phyloP scores from a whole-genome alignment of 2,329 filamentous ascomycete species.

The Aureobasidium sp. region DNA sequence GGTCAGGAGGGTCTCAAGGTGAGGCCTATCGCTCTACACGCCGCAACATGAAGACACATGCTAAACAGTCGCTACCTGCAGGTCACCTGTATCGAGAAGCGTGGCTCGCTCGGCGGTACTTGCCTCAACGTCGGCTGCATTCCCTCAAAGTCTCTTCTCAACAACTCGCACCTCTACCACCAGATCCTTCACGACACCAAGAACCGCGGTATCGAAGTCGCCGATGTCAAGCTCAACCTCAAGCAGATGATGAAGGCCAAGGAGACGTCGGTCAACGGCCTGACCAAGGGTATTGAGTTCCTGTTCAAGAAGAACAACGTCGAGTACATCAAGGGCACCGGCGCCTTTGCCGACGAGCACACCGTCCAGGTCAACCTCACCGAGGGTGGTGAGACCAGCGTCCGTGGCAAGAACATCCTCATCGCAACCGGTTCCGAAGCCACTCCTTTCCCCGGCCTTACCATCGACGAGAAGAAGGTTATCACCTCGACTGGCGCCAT shows the following conservation, averaged over 20 bases:
- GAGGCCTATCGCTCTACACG: constrained; percentile 16
- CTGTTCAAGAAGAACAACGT: constrained; percentile 99
- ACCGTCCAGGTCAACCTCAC: constrained; percentile 83
- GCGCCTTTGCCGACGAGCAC: constrained; percentile 78
- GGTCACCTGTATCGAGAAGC: constrained; percentile 98
- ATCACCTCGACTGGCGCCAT: constrained; percentile 95
- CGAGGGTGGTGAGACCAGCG: constrained; percentile 81
- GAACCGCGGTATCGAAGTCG: constrained; percentile 92
- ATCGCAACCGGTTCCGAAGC: constrained; percentile 94
- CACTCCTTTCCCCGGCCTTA: constrained; percentile 90
- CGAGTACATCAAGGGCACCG: constrained; percentile 93
- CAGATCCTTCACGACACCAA: constrained; percentile 95
- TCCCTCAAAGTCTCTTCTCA: constrained; percentile 97
- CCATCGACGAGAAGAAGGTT: constrained; percentile 95
- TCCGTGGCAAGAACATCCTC: constrained; percentile 93
- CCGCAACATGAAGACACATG: background rate
- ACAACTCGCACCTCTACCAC: constrained; percentile 99
- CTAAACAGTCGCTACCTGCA: constrained; percentile 28
- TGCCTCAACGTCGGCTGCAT: constrained; percentile 99
- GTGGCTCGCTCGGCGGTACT: constrained; percentile 86
- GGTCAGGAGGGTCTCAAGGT: constrained; percentile 96
- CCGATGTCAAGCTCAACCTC: constrained; percentile 94
- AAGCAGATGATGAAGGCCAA: constrained; percentile 97
- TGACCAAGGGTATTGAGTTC: constrained; percentile 97
- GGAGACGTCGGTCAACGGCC: constrained; percentile 74